Conservation (phyloP, 805 yeast species). For the Komagataella ulmi region DNA sequence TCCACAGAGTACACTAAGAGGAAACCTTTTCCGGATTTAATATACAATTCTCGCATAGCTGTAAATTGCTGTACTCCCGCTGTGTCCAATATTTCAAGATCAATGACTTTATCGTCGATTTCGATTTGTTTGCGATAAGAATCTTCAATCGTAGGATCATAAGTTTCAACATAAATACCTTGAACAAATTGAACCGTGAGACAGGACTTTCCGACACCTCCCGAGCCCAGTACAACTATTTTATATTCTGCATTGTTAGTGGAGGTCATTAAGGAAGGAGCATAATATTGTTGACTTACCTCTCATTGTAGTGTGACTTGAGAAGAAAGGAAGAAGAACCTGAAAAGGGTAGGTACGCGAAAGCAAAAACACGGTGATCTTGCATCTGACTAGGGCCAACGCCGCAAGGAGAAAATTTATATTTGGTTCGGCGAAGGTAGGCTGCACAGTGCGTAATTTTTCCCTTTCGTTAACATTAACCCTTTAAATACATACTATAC, state of each 20-base stretch:
- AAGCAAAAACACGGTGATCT: neutral
- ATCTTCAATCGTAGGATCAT: slow-evolving; percentile 96
- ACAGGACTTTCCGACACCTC: slow-evolving; percentile 95
- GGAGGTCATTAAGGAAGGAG: neutral
- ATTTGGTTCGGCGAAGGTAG: neutral
- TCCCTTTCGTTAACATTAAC: neutral
- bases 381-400: neutral
- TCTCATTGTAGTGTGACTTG: neutral
- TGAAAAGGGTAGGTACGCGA: neutral
- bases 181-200: slow-evolving; percentile 87
- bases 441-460: too few species aligned
- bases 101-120: slow-evolving; percentile 79
- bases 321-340: neutral
- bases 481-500: neutral
- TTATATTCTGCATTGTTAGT: slow-evolving; percentile 49
- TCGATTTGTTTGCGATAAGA: slow-evolving; percentile 83
- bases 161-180: slow-evolving; percentile 78
- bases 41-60: slow-evolving; percentile 85
- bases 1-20: slow-evolving; percentile 45
- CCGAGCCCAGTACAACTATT: slow-evolving; percentile 88
- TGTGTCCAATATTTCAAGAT: slow-evolving; percentile 62
- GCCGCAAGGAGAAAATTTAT: neutral
- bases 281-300: neutral
- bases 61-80: slow-evolving; percentile 80
- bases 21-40: slow-evolving; percentile 75